Base-by-base conservation (phyloP, 257 asterid species). In the Marsdenia floribunda region DNA sequence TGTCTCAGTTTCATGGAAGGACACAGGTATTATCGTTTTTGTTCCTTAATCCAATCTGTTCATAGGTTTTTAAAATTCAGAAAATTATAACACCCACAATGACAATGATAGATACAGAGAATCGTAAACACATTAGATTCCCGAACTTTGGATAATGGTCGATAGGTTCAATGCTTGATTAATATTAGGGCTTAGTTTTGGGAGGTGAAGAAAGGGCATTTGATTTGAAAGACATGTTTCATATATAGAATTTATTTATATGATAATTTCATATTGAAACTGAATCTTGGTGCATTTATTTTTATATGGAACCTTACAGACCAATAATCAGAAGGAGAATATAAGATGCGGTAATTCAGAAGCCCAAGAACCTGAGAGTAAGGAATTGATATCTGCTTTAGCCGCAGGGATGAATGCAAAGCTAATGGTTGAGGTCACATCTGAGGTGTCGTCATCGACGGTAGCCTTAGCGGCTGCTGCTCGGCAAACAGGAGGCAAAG, bases 391-490 rank as follows among this genome's bases (percentile, higher is more conserved):
- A 82, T 85, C 91, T 0, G 89, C 90, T 33, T 78, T 81, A 22
- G 91, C 91, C 40, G 93, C 90, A 1, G 90, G 91, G 10, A 85
- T 85, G 87, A 84, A 87, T 68, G 87, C 91, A 57, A 84, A 90
- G 49, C 83, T 87, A 13, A 86, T 88, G 35, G 93, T 86, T 5
- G 90, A 88, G 78, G 84, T 90, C 67, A 79, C 91, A 3, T 81
- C 89, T 0, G 86, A 88, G 46, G 83, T 83, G 21, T 88, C 90
- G 9, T 71, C 84, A 49, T 88, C 88, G 26, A 88, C 90, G 0
- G 77, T 88, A n/a, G 88, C 96, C 73, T 82, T 88, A 76, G 90
- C 93, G 38, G 89, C 86, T 0, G 93, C 93, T 0, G 91, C 91
- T 14, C 82, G 84, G 71, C 91, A 90, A 66, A 85, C 85, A 0